Conservation (phyloP, 202 grass and related monocot genomes). For the Zizania palustris region DNA sequence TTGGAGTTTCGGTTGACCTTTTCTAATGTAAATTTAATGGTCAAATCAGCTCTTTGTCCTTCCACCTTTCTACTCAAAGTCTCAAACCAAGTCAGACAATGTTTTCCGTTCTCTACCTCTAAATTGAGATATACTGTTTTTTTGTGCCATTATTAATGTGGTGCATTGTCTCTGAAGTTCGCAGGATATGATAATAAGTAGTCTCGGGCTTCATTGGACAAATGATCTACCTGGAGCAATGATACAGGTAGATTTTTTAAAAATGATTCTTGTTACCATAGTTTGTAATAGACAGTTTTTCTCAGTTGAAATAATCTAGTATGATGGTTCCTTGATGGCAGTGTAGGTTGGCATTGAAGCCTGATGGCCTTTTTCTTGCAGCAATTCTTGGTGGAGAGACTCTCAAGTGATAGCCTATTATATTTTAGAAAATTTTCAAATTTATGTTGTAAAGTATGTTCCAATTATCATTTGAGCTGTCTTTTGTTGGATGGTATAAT, state of each 20-base stretch:
- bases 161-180: slow-evolving; percentile 63
- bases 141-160: slow-evolving; percentile 17
- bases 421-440: slow-evolving; percentile 27
- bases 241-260: slow-evolving; percentile 68
- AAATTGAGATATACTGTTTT: too few relatives aligned
- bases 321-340: slow-evolving; percentile 39
- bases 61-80: background rate
- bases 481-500: slow-evolving; percentile 40
- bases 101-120: background rate
- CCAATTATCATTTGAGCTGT: slow-evolving; percentile 18
- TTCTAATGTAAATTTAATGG: background rate
- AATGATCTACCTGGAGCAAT: slow-evolving; percentile 97
- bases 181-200: slow-evolving; percentile 84
- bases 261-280: background rate
- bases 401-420: slow-evolving; percentile 61
- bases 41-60: background rate
- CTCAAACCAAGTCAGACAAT: background rate
- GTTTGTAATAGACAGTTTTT: slow-evolving; percentile 8
- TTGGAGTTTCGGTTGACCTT: background rate
- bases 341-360: slow-evolving; percentile 81
- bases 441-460: background rate
- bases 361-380: slow-evolving; percentile 91
- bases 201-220: slow-evolving; percentile 95
- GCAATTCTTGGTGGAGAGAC: slow-evolving; percentile 91
- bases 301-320: background rate